Evolutionary conservation across 495 filamentous ascomycete genomes (phyloP).

Genomic region (Thermochaetoides thermophila): DNA sequence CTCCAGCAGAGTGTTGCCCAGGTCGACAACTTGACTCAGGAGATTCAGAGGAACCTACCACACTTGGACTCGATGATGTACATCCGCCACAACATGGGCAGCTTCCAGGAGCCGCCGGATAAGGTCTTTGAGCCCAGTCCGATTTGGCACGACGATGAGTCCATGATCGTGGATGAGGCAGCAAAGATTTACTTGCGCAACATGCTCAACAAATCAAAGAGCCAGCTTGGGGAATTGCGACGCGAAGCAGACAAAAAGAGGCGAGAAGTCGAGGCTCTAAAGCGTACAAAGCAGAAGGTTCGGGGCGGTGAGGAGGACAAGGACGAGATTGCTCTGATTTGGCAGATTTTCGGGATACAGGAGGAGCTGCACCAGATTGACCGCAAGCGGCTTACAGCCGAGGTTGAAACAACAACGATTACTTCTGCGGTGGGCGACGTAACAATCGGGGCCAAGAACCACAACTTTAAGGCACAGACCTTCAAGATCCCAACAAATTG

Average conservation of each 20-base stretch:
- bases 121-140: conserved; percentile 87
- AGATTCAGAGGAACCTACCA: conserved; percentile 81
- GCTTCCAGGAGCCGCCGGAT: conserved; percentile 68
- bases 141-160: conserved; percentile 88
- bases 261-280: conserved; percentile 63
- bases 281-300: conserved; percentile 55
- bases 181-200: conserved; percentile 88
- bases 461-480: conserved; percentile 92
- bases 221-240: conserved; percentile 59
- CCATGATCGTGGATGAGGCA: conserved; percentile 65
- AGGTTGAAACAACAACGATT: conserved; percentile 85
- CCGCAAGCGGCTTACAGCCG: conserved; percentile 67
- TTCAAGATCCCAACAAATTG: conserved; percentile 99
- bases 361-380: conserved; percentile 81
- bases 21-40: conserved; percentile 52
- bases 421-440: conserved; percentile 77
- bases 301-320: conserved; percentile 71
- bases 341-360: conserved; percentile 59
- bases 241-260: conserved; percentile 71
- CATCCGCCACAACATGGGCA: conserved; percentile 70
- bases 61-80: conserved; percentile 95
- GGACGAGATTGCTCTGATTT: conserved; percentile 67
- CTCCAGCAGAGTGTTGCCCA: conserved; percentile 57
- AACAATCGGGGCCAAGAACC: conserved; percentile 76
- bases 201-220: conserved; percentile 76